phyloP scores from a whole-genome alignment of 2,329 filamentous ascomycete species.

The Exophiala oligosperma region DNA sequence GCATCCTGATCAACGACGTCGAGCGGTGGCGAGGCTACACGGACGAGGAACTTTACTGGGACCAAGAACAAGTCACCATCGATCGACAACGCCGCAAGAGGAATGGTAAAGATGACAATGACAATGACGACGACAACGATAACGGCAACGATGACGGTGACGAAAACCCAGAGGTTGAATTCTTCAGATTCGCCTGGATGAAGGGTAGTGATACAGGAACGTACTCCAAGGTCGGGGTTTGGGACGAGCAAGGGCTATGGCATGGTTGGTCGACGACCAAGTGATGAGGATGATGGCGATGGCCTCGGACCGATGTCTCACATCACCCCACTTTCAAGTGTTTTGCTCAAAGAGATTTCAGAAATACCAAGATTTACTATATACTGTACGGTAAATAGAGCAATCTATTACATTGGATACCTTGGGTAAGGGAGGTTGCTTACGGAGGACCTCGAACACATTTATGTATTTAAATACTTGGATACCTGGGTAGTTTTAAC shows the following conservation, averaged over 20 bases:
- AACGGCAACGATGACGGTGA: background rate
- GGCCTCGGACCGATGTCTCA: too few species aligned
- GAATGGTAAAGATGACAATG: conserved; percentile 11
- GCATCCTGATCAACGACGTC: conserved; percentile 63
- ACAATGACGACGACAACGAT: conserved; percentile 28
- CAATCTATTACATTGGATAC: too few species aligned
- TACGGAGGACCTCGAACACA: too few species aligned
- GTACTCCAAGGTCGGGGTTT: conserved; percentile 26
- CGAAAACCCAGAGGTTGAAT: conserved; percentile 36
- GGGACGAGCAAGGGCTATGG: conserved; percentile 12
- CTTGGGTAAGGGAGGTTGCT: too few species aligned
- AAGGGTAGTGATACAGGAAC: conserved; percentile 29
- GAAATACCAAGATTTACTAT: too few species aligned
- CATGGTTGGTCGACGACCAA: too few species aligned
- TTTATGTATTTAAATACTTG: too few species aligned
- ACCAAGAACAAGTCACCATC: conserved; percentile 31
- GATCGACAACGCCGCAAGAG: conserved; percentile 4
- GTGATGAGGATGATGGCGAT: too few species aligned
- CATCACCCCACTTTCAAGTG: too few species aligned
- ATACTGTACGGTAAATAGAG: too few species aligned
- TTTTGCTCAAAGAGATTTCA: too few species aligned
- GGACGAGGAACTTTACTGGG: conserved; percentile 48
- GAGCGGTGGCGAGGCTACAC: conserved; percentile 60
- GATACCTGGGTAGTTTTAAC: too few species aligned
- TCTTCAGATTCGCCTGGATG: conserved; percentile 50